Evolutionary conservation across 2,329 filamentous ascomycete species (phyloP).

Genomic region (Venturia carpophila): DNA sequence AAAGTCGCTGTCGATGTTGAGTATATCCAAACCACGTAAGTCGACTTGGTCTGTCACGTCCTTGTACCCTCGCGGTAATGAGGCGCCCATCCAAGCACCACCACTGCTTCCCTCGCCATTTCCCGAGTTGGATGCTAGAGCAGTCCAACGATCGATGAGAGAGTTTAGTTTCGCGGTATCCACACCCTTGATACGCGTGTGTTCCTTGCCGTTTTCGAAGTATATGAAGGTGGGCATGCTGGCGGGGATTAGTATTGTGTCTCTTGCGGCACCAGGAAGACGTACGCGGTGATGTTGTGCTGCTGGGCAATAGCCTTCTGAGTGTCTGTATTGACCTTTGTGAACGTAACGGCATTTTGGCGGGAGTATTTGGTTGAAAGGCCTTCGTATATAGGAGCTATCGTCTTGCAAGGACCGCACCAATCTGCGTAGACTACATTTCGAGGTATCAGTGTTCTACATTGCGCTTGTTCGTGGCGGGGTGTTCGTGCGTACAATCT

Average conservation of each 20-base stretch:
- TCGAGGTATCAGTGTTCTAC: slow-evolving; percentile 12
- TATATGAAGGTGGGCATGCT: slow-evolving; percentile 89
- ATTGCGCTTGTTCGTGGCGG: slow-evolving; percentile 15
- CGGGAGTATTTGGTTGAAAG: slow-evolving; percentile 64
- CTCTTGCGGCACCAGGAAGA: slow-evolving; percentile 18
- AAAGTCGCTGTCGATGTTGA: slow-evolving; percentile 75
- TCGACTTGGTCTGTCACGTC: slow-evolving; percentile 82
- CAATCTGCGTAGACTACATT: slow-evolving; percentile 73
- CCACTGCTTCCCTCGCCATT: slow-evolving; percentile 35
- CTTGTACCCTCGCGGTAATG: slow-evolving; percentile 68
- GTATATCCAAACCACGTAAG: slow-evolving; percentile 67
- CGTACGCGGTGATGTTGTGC: slow-evolving; percentile 63
- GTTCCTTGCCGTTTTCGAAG: slow-evolving; percentile 58
- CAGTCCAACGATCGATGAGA: slow-evolving; percentile 49
- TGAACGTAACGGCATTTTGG: slow-evolving; percentile 68
- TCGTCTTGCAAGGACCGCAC: slow-evolving; percentile 75
- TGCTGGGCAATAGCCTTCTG: slow-evolving; percentile 65
- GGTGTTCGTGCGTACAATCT: slow-evolving; percentile 60
- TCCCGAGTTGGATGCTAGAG: slow-evolving; percentile 63
- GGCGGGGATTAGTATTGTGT: not conserved
- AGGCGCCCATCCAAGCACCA: slow-evolving; percentile 61
- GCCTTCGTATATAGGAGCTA: slow-evolving; percentile 74
- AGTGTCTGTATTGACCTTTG: slow-evolving; percentile 75
- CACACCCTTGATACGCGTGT: slow-evolving; percentile 65
- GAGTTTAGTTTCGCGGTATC: slow-evolving; percentile 37